Evolutionary conservation across 164 flowering plant species (phyloP).

Genomic region (Chimonanthus praecox): DNA sequence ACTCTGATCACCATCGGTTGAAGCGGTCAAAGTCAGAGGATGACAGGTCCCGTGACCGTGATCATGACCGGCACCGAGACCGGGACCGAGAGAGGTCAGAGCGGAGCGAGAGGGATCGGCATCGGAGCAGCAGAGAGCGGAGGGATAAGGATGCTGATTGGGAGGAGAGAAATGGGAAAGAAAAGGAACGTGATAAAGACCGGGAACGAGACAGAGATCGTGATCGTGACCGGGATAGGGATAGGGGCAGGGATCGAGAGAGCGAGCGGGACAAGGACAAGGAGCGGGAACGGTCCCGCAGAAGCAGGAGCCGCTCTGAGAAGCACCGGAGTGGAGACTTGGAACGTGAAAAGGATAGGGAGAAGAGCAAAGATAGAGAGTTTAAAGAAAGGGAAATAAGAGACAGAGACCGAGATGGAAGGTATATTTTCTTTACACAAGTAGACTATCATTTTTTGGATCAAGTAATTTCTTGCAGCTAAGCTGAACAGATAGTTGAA

Average conservation of each 20-base stretch:
- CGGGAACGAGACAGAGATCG: constrained; percentile 43
- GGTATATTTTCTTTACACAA: constrained; percentile 35
- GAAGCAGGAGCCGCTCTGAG: constrained; percentile 51
- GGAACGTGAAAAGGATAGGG: constrained; percentile 32
- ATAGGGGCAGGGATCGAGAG: constrained; percentile 38
- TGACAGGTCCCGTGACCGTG: constrained; percentile 13
- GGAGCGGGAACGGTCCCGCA: constrained; percentile 29
- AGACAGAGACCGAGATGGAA: constrained; percentile 53
- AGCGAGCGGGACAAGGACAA: constrained; percentile 23
- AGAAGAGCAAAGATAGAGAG: constrained; percentile 37
- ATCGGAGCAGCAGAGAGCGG: constrained; percentile 46
- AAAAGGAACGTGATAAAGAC: constrained; percentile 33
- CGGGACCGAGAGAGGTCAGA: constrained; percentile 35
- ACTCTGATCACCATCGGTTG: constrained; percentile 22
- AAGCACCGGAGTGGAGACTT: constrained; percentile 15
- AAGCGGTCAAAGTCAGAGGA: constrained; percentile 46
- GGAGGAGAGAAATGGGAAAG: constrained; percentile 37
- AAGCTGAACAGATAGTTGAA: background rate
- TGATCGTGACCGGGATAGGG: constrained; percentile 43
- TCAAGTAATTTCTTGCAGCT: background rate
- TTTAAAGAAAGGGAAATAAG: constrained; percentile 39
- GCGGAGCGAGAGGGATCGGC: constrained; percentile 41
- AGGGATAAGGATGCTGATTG: constrained; percentile 21
- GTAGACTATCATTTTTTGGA: background rate
- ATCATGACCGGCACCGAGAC: constrained; percentile 17